Conservation (phyloP, 768 basidiomycete species). For the Terana coerulea region DNA sequence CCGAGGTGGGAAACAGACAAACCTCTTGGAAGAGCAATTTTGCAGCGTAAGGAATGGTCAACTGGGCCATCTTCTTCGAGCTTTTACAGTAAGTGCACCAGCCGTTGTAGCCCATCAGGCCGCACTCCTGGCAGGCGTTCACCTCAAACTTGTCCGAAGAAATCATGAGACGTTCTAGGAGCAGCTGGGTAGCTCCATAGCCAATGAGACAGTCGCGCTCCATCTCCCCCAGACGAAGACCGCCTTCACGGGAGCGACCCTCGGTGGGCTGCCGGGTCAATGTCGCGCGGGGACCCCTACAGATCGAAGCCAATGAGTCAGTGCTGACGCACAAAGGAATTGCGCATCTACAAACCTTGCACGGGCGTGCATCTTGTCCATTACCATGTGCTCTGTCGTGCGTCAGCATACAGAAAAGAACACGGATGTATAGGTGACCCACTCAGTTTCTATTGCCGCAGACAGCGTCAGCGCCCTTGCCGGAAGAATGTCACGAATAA, state of each 20-base stretch:
- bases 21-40: constrained; percentile 92
- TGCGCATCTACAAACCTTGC: constrained; percentile 65
- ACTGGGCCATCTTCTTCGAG: constrained; percentile 91
- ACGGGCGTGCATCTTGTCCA: constrained; percentile 99
- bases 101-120: constrained; percentile 89
- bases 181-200: constrained; percentile 95
- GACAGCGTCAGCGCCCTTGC: not conserved
- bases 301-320: constrained; percentile 1
- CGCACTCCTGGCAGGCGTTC: constrained; percentile 92
- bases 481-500: not conserved
- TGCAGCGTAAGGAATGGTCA: constrained; percentile 95
- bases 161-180: constrained; percentile 97
- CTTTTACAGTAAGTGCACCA: constrained; percentile 99
- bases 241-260: constrained; percentile 96
- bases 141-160: constrained; percentile 98
- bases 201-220: constrained; percentile 98
- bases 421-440: constrained; percentile 12
- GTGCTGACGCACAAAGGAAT: not conserved
- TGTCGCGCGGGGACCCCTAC: constrained; percentile 91
- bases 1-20: constrained; percentile 19
- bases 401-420: constrained; percentile 2
- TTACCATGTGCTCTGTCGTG: constrained; percentile 88
- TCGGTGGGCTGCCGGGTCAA: constrained; percentile 97
- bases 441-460: constrained; percentile 81
- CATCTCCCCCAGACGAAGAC: constrained; percentile 97